Evolutionary conservation across 148 eudicot species (phyloP).

Genomic region (Rhododendron ovatum): DNA sequence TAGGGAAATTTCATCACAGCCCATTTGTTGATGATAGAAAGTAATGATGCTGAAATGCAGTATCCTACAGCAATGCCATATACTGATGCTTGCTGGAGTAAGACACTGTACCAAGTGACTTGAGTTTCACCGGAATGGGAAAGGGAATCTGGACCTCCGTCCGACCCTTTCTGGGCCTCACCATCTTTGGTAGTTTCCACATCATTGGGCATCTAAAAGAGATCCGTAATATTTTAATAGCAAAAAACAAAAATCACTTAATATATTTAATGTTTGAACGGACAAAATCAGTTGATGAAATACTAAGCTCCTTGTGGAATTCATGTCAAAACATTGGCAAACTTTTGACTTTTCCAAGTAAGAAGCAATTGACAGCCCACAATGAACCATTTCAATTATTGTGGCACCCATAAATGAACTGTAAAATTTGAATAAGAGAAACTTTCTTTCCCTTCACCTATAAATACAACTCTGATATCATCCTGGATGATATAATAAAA

Average conservation of each 20-base stretch:
- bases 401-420: neutral
- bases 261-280: neutral
- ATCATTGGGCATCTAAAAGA: conserved; percentile 55
- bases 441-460: neutral
- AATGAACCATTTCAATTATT: neutral
- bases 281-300: neutral
- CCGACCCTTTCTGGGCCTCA: conserved; percentile 21
- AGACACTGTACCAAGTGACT: conserved; percentile 46
- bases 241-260: neutral
- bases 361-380: neutral
- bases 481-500: neutral
- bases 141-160: conserved; percentile 19
- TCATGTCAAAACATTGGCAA: neutral
- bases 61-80: conserved; percentile 93
- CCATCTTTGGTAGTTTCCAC: conserved; percentile 49
- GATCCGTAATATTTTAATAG: neutral
- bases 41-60: conserved; percentile 86
- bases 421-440: neutral
- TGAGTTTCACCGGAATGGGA: conserved; percentile 29
- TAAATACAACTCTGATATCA: neutral
- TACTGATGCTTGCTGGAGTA: conserved; percentile 74
- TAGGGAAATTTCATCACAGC: neutral
- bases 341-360: neutral
- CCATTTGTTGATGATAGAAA: conserved; percentile 42
- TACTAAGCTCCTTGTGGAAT: neutral